Conservation (phyloP, 179 eudicot genomes). For the Beta macrorhiza region DNA sequence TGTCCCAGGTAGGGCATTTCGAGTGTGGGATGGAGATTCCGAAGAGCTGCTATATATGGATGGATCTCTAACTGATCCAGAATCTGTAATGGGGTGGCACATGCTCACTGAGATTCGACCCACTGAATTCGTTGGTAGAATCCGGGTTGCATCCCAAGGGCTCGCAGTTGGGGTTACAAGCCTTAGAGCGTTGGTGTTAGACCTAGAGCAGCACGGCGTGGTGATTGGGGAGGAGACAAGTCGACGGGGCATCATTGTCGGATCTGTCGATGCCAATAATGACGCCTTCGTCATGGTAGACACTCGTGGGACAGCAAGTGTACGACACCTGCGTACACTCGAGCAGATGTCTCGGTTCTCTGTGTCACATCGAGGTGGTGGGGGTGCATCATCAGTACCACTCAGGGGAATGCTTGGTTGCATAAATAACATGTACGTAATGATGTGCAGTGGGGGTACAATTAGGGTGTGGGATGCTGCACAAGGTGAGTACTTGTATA, state of each 20-base stretch:
- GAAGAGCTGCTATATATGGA: slow-evolving; percentile 67
- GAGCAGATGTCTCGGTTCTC: slow-evolving; percentile 53
- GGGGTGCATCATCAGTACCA: slow-evolving; percentile 13
- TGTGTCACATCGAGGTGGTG: slow-evolving; percentile 32
- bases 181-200: slow-evolving; percentile 44
- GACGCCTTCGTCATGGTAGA: slow-evolving; percentile 41
- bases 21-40: slow-evolving; percentile 60
- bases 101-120: slow-evolving; percentile 53
- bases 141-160: slow-evolving; percentile 48
- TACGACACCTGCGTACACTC: slow-evolving; percentile 43
- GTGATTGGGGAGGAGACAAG: slow-evolving; percentile 40
- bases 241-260: slow-evolving; percentile 51
- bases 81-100: slow-evolving; percentile 91
- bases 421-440: slow-evolving; percentile 59
- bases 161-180: slow-evolving; percentile 70
- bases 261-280: slow-evolving; percentile 43
- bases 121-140: slow-evolving; percentile 59
- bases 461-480: slow-evolving; percentile 67
- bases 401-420: slow-evolving; percentile 56
- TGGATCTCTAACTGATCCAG: slow-evolving; percentile 71
- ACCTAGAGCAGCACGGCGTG: slow-evolving; percentile 42
- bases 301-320: slow-evolving; percentile 53
- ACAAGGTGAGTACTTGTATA: slow-evolving; percentile 51
- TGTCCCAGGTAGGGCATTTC: slow-evolving; percentile 79
- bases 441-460: slow-evolving; percentile 54